Evolutionary conservation across 441 rosid species (phyloP), one percentile per base, ranked within the genome.

Genomic region (Cnidoscolus chayamansa): DNA sequence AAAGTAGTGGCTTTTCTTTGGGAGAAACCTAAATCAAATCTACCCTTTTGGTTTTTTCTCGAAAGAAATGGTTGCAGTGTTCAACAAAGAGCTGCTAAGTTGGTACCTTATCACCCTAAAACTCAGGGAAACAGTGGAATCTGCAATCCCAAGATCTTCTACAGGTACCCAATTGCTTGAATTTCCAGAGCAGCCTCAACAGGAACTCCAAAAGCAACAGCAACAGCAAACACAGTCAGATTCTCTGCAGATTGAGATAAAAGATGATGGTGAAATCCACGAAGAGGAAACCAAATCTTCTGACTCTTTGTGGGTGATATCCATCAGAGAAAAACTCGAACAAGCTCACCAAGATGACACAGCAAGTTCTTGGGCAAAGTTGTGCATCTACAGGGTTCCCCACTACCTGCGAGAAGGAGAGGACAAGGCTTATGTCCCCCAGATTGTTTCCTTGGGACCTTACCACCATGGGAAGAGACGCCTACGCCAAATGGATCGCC

Each of bases 71-170:
- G 98, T 90, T 65, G 93, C 94, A 30, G 94, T 90, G 25, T 88
- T 79, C 84, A 87, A 87, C 87, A 85, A 85, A 75, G 97, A 90
- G 73, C 87, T 94, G 47, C 77, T 94, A 67, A 92, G 97, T 73
- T 90, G 98, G 98, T 92, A 94, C 71, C 88, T 94, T 20, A 87
- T 92, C 79, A 92, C 98, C 0, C 85, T 90, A 68, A 92, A 89
- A 83, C 90, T 94, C 78, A 81, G 92, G 8, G 93, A 94, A 81
- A 90, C 94, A 8, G 84, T 92, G 35, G 89, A 86, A 81, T 75
- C 85, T 25, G 77, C 77, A 6, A 63, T 81, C 35, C 79, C 85
- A 47, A 60, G 59, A 32, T 58, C 81, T 1, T 61, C 81, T 50
- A 7, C 73, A 20, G 66, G 47, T 50, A 65, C 77, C 31, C 66